phyloP scores from a whole-genome alignment of 768 basidiomycete genomes.

The Russula emetica region DNA sequence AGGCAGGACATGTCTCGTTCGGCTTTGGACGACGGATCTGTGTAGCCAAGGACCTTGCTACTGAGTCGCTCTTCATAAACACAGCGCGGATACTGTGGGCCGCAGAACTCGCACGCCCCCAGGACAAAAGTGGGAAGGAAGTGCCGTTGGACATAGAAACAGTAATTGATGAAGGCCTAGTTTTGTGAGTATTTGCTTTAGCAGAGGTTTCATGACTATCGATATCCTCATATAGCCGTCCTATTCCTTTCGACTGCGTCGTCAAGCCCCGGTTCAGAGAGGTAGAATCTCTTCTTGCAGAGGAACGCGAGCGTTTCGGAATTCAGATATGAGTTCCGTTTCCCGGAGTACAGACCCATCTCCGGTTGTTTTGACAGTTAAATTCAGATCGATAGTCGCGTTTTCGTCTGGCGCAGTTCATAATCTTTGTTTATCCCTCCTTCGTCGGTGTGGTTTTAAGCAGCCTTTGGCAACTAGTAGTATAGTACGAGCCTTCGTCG shows the following conservation, averaged over 20 bases:
- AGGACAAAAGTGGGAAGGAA: conserved; percentile 18
- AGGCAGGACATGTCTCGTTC: conserved; percentile 21
- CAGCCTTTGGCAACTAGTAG: no score
- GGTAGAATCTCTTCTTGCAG: conserved; percentile 7
- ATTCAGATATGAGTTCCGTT: background rate
- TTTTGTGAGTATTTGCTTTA: background rate
- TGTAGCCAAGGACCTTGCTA: conserved; percentile 23
- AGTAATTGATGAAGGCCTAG: background rate
- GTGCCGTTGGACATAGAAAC: conserved; percentile 1
- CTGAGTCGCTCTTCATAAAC: conserved; percentile 26
- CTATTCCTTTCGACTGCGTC: conserved; percentile 24
- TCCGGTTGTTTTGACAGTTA: background rate
- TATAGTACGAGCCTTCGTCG: no score
- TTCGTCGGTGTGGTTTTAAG: no score
- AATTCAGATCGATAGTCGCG: no score
- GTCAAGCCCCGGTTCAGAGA: conserved; percentile 27
- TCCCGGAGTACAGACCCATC: background rate
- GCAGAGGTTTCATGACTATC: background rate
- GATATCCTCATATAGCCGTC: conserved; percentile 7
- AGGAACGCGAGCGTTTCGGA: conserved; percentile 1
- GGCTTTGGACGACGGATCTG: conserved; percentile 28
- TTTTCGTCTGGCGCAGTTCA: no score
- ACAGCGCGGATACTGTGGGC: conserved; percentile 28
- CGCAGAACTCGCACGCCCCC: conserved; percentile 11
- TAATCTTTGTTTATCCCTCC: no score